Base-by-base conservation (phyloP, 23 red algal species). In the Cyanidiococcus yangmingshanensis region DNA sequence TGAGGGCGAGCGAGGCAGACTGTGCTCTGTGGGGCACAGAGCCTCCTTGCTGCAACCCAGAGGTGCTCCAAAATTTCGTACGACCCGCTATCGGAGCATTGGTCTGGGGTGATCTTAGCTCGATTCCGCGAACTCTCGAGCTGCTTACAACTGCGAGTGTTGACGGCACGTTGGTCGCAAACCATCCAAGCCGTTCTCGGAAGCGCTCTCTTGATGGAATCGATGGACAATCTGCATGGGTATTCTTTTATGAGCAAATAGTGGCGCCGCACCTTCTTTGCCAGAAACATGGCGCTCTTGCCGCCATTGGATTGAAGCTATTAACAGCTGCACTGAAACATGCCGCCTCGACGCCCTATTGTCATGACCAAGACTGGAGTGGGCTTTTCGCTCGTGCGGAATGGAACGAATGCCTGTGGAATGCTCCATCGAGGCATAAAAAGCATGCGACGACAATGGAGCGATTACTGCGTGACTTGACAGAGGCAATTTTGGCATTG, bases 21-120 rank as follows among this genome's bases (percentile, higher is more conserved):
- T 78, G 76, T 39, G 37, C 32, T 37, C 37, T 78, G 37, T 78
- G 76, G 76, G 27, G 32, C 33, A 34, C 39, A 26, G 37, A 78
- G 26, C 1, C 45, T 7, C 45, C 45, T 54, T 54, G 45, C 45
- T 21, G 45, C 12, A 54, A 21, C 45, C 45, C 45, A 54, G 45
- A 54, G 45, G 12, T 54, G 7, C 45, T 54, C 45, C 45, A 21
- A 7, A 54, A 21, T 7, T 54, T 15, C 45, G 45, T 54, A 15
- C 12, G 7, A 54, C 45, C 45, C 45, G 45, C 21, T 7, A 54
- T 54, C 45, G 45, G 21, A 21, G 45, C 7, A 7, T 21, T 54
- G 45, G 7, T 21, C 7, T 15, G 12, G 12, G 45, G 21, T 7
- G 12, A 54, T 54, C 21, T 21, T 54, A 7, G 12, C 7, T 7